These are phyloP conservation scores for Aspergillus sparsus DNA, from an alignment of 495 filamentous ascomycete genomes.

Conservation along the genomic window DNA sequence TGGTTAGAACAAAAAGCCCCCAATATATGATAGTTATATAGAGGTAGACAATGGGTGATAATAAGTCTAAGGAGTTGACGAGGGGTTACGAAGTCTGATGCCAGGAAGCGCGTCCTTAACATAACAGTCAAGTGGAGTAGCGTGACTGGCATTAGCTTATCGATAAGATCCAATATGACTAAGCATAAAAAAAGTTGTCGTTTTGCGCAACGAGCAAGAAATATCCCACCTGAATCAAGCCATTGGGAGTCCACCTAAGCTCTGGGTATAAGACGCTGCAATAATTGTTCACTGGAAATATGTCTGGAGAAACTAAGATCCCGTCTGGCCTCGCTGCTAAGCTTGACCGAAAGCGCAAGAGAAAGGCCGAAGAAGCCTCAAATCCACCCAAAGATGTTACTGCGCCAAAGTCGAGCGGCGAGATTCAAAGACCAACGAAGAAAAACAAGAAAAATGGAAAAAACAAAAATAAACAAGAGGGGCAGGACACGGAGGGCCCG, in stretches of 20 bases:
- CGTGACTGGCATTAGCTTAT: constrained; percentile 34
- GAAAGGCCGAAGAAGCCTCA: constrained; percentile 49
- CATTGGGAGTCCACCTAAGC: constrained; percentile 1
- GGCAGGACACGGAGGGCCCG: constrained; percentile 46
- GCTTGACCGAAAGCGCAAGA: constrained; percentile 54
- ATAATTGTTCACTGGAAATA: background rate
- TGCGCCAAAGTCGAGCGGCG: constrained; percentile 28
- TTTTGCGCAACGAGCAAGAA: background rate
- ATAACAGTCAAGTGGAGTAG: constrained; percentile 26
- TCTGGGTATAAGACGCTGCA: no score
- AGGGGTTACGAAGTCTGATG: background rate
- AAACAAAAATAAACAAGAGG: constrained; percentile 50
- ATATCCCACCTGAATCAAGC: background rate
- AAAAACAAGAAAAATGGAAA: constrained; percentile 49
- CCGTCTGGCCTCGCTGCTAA: constrained; percentile 37
- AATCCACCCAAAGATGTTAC: constrained; percentile 32
- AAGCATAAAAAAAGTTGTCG: constrained; percentile 25
- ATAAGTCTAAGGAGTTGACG: background rate
- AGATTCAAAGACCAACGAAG: constrained; percentile 34
- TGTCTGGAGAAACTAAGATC: constrained; percentile 22
- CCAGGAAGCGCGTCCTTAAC: constrained; percentile 22
- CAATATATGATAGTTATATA: background rate
- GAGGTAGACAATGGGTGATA: background rate
- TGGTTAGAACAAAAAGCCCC: background rate
- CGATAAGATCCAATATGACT: constrained; percentile 39